Conservation (phyloP, 106 monocot genomes). For the Dendrobium huoshanense region DNA sequence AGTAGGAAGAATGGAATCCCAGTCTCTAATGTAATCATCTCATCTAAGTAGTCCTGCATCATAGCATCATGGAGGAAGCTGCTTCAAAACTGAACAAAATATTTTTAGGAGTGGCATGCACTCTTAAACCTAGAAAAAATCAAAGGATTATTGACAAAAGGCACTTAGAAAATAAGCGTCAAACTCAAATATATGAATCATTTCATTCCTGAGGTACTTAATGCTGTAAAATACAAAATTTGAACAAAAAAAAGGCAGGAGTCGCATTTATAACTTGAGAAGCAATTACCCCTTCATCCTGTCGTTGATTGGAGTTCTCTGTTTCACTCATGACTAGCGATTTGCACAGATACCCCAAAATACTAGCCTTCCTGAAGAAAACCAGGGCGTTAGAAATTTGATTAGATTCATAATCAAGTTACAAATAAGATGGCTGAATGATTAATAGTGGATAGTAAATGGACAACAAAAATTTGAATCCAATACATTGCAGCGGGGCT, state of each 20-base stretch:
- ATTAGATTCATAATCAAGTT: background rate
- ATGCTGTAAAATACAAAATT: background rate
- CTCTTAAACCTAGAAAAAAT: no score
- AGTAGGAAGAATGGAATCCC: no score
- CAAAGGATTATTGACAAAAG: background rate
- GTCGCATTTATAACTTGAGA: background rate
- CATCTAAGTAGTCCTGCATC: no score
- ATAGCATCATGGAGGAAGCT: background rate
- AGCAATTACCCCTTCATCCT: background rate
- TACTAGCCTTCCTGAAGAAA: background rate
- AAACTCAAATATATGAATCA: background rate
- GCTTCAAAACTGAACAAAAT: background rate
- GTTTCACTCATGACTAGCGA: slow-evolving; percentile 1
- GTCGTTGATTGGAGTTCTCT: background rate
- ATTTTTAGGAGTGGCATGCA: no score
- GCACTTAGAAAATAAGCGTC: background rate
- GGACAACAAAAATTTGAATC: background rate
- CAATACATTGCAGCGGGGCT: background rate
- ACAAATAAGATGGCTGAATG: background rate
- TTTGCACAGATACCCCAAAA: background rate
- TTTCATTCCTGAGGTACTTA: background rate
- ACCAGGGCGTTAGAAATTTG: background rate
- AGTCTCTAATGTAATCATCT: no score
- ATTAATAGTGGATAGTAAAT: background rate
- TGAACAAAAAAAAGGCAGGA: background rate